Percentiles rank a stretch among this genome's conserved stretches.
phyloP scores from a whole-genome alignment of 2,329 filamentous ascomycete species.

The Pleoardoris graminearum region DNA sequence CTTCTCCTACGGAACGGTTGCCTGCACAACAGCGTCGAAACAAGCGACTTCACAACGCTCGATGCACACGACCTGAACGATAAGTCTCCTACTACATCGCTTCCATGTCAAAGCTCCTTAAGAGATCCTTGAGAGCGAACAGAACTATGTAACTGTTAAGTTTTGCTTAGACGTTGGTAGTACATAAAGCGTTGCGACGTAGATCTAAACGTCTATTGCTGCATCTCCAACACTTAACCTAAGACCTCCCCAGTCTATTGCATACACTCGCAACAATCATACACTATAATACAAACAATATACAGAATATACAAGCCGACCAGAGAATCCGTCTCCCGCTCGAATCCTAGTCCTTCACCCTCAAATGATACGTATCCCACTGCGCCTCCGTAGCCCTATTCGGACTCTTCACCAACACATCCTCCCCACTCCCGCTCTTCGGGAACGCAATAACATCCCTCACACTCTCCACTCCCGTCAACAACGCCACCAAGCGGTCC shows the following conservation, averaged over 20 bases:
- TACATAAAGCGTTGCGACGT: too few relatives aligned
- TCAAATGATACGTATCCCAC: slow-evolving; percentile 62
- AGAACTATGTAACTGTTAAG: too few relatives aligned
- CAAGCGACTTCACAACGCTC: too few relatives aligned
- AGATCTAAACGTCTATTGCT: too few relatives aligned
- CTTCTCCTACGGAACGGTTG: too few relatives aligned
- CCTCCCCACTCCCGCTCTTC: slow-evolving; percentile 88
- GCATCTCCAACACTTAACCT: neutral
- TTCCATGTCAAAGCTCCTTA: too few relatives aligned
- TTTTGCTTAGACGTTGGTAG: too few relatives aligned
- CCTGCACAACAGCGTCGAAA: too few relatives aligned
- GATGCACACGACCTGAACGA: too few relatives aligned
- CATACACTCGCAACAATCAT: neutral
- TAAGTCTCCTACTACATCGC: too few relatives aligned
- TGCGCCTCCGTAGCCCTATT: slow-evolving; percentile 65
- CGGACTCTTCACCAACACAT: slow-evolving; percentile 79
- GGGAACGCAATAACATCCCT: slow-evolving; percentile 96
- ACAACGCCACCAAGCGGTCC: slow-evolving; percentile 79
- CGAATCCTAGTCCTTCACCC: slow-evolving; percentile 21
- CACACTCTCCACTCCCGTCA: slow-evolving; percentile 76
- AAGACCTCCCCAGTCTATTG: neutral
- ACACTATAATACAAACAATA: slow-evolving; percentile 1
- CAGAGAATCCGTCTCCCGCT: neutral
- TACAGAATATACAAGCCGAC: neutral
- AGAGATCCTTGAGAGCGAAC: too few relatives aligned